phyloP scores from a whole-genome alignment of 306 rosid species.

The Aeschynomene evenia region DNA sequence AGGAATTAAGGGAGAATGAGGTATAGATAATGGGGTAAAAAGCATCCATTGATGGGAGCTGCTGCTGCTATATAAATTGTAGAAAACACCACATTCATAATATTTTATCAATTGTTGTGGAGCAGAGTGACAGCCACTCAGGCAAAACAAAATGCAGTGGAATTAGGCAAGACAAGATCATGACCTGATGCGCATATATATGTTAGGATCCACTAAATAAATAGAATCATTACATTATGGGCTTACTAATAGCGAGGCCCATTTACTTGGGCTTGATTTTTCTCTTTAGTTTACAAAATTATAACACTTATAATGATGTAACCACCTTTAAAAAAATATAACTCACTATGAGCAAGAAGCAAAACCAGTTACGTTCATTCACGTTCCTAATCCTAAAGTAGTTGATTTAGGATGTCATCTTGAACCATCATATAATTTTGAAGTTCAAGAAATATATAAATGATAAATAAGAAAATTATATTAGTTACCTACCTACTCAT shows the following conservation, averaged over 20 bases:
- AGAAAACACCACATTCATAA: slow-evolving; percentile 14
- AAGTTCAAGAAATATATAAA: too few species aligned
- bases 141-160: background rate
- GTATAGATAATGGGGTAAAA: background rate
- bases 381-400: too few species aligned
- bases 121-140: background rate
- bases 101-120: background rate
- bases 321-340: too few species aligned
- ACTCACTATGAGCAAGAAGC: too few species aligned
- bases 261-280: background rate
- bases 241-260: background rate
- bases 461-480: background rate
- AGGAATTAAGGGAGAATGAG: background rate
- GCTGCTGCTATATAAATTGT: too few species aligned
- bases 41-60: slow-evolving; percentile 9
- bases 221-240: background rate
- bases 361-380: too few species aligned
- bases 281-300: background rate
- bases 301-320: background rate
- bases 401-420: too few species aligned
- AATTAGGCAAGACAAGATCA: background rate
- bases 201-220: background rate
- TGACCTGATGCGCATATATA: background rate
- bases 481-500: background rate
- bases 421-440: too few species aligned